These are phyloP conservation scores for Triticum timopheevii DNA, from an alignment of 176 grass and related monocot genomes.

Conservation along the genomic window DNA sequence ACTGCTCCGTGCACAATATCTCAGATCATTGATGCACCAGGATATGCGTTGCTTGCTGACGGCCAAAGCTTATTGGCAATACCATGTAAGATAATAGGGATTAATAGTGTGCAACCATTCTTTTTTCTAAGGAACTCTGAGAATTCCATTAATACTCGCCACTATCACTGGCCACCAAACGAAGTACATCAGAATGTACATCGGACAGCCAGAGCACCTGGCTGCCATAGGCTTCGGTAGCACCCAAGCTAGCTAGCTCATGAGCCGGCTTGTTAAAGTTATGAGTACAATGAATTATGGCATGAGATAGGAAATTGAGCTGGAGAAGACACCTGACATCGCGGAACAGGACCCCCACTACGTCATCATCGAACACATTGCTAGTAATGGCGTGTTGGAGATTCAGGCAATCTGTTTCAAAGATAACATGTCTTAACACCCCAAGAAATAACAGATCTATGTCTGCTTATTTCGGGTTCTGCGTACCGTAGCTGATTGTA, in stretches of 20 bases:
- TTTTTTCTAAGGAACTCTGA: too few relatives aligned
- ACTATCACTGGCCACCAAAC: too few relatives aligned
- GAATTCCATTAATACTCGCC: too few relatives aligned
- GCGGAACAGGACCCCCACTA: too few relatives aligned
- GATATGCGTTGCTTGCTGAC: slow-evolving; percentile 76
- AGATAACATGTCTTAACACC: not conserved
- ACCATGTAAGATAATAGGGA: slow-evolving; percentile 95
- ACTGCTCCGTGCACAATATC: slow-evolving; percentile 86
- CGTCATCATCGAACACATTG: slow-evolving; percentile 38
- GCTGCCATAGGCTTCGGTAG: too few relatives aligned
- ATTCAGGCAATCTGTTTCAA: too few relatives aligned
- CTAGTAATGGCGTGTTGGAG: not conserved
- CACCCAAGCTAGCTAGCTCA: too few relatives aligned
- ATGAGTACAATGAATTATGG: slow-evolving; percentile 46
- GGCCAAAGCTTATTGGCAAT: slow-evolving; percentile 74
- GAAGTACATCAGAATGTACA: too few relatives aligned
- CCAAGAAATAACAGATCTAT: not conserved
- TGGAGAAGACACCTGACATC: too few relatives aligned
- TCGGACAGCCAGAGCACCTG: too few relatives aligned
- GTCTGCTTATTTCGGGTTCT: not conserved
- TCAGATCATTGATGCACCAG: slow-evolving; percentile 78
- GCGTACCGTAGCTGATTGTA: not conserved
- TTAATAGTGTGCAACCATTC: slow-evolving; percentile 79
- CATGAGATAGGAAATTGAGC: too few relatives aligned
- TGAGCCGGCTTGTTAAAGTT: too few relatives aligned